Evolutionary conservation across 768 basidiomycete species (phyloP).

Genomic region (Tylopilus sp.): DNA sequence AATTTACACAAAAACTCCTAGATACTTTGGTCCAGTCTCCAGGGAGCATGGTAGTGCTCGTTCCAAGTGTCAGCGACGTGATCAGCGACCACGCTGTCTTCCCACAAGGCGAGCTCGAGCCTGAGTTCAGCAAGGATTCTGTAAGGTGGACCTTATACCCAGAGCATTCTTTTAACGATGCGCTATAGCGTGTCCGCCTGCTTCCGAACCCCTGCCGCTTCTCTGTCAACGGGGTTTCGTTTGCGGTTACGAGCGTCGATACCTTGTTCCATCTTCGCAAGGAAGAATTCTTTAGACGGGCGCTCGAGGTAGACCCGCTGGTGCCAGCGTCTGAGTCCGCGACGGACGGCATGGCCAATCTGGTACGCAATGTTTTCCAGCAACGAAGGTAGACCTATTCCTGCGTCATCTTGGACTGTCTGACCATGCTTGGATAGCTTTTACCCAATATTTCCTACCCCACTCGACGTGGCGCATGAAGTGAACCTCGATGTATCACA

Average conservation of each 20-base stretch:
- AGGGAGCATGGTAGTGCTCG: constrained; percentile 66
- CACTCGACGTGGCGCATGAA: constrained; percentile 67
- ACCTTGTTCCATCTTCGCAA: constrained; percentile 84
- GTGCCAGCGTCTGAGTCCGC: constrained; percentile 41
- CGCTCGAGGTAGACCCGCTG: constrained; percentile 56
- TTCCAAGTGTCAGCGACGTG: constrained; percentile 83
- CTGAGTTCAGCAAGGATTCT: constrained; percentile 43
- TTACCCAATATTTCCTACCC: constrained; percentile 92
- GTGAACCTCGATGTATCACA: constrained; percentile 92
- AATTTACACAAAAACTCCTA: constrained; percentile 56
- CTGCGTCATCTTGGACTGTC: background rate
- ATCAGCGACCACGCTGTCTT: constrained; percentile 77
- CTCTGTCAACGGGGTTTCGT: constrained; percentile 76
- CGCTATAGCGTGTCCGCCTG: constrained; percentile 62
- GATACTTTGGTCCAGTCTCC: constrained; percentile 60
- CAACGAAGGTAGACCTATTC: constrained; percentile 67
- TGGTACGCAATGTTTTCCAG: constrained; percentile 77
- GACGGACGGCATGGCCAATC: constrained; percentile 73
- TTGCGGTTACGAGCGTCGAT: constrained; percentile 83
- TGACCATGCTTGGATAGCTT: constrained; percentile 50
- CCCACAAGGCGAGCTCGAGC: constrained; percentile 70
- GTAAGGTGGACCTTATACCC: constrained; percentile 37
- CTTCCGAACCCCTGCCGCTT: constrained; percentile 88
- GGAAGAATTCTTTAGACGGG: constrained; percentile 73
- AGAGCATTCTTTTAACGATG: background rate